Evolutionary conservation across 2,329 filamentous ascomycete species (phyloP).

Genomic region (Hypoxylon sp.): DNA sequence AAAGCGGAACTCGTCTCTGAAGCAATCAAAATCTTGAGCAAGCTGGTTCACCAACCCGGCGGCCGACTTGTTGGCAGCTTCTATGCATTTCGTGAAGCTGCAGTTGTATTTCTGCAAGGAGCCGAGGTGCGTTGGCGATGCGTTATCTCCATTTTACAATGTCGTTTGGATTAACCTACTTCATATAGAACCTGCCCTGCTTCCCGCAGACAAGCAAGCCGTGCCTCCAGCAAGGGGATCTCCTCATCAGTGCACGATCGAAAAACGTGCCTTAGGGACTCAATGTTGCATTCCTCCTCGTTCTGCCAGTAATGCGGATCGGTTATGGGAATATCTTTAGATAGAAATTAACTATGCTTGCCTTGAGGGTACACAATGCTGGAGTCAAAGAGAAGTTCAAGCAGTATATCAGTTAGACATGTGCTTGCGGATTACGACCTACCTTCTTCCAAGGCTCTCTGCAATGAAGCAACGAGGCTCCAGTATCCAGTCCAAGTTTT

Average conservation of each 20-base stretch:
- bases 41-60: constrained; percentile 88
- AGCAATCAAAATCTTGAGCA: constrained; percentile 85
- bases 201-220: constrained; percentile 84
- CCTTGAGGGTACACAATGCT: constrained; percentile 23
- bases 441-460: constrained; percentile 91
- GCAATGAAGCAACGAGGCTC: constrained; percentile 89
- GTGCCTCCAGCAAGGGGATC: constrained; percentile 86
- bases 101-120: constrained; percentile 77
- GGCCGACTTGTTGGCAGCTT: constrained; percentile 82
- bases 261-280: constrained; percentile 83
- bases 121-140: constrained; percentile 46
- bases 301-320: constrained; percentile 89
- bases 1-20: constrained; percentile 84
- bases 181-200: constrained; percentile 85
- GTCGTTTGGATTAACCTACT: constrained; percentile 62
- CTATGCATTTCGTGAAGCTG: constrained; percentile 80
- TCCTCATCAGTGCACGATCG: constrained; percentile 87
- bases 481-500: constrained; percentile 94
- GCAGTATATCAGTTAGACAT: neutral
- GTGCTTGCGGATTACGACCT: constrained; percentile 45
- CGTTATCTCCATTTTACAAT: constrained; percentile 33
- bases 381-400: constrained; percentile 7
- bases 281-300: constrained; percentile 81
- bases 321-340: constrained; percentile 85
- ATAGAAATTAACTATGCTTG: constrained; percentile 46